Percentiles rank a stretch among this genome's conserved stretches.
Conservation (phyloP, 2,329 filamentous ascomycete species). For the Colletotrichum sp. region DNA sequence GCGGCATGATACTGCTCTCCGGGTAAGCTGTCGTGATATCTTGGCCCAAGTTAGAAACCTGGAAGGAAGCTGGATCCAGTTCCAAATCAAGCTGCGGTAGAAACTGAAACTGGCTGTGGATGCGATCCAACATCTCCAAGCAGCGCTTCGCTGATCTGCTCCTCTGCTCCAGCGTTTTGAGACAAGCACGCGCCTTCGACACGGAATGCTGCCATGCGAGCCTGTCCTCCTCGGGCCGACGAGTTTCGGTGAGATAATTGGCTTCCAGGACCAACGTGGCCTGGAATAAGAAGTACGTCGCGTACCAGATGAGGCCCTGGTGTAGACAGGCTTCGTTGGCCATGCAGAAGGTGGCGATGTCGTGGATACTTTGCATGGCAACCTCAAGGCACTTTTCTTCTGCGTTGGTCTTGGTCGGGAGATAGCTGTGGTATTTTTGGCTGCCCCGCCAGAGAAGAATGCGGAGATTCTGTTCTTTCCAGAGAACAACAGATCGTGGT, state of each 20-base stretch:
- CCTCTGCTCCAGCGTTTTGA: neutral
- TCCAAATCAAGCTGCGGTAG: neutral
- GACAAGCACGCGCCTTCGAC: neutral
- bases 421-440: slow-evolving; percentile 38
- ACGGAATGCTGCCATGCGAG: slow-evolving; percentile 8
- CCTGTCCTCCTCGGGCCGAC: neutral
- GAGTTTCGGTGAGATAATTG: slow-evolving; percentile 31
- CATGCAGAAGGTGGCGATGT: slow-evolving; percentile 41
- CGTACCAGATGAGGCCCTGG: slow-evolving; percentile 45
- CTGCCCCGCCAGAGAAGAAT: slow-evolving; percentile 45
- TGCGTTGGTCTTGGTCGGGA: slow-evolving; percentile 24
- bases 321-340: slow-evolving; percentile 29
- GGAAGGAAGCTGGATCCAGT: neutral
- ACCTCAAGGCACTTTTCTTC: slow-evolving; percentile 41
- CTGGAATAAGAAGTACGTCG: slow-evolving; percentile 50
- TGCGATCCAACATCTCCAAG: slow-evolving; percentile 2
- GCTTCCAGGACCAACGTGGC: slow-evolving; percentile 43
- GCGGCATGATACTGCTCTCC: neutral
- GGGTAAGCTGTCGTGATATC: neutral
- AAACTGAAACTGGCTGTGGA: neutral
- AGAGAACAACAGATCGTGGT: slow-evolving; percentile 42
- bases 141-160: neutral
- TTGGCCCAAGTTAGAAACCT: neutral
- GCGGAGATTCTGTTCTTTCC: slow-evolving; percentile 47
- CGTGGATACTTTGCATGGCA: slow-evolving; percentile 40